Evolutionary conservation across 176 grass and related monocot genomes (phyloP).

Genomic region (Dendrocalamus sinicus): DNA sequence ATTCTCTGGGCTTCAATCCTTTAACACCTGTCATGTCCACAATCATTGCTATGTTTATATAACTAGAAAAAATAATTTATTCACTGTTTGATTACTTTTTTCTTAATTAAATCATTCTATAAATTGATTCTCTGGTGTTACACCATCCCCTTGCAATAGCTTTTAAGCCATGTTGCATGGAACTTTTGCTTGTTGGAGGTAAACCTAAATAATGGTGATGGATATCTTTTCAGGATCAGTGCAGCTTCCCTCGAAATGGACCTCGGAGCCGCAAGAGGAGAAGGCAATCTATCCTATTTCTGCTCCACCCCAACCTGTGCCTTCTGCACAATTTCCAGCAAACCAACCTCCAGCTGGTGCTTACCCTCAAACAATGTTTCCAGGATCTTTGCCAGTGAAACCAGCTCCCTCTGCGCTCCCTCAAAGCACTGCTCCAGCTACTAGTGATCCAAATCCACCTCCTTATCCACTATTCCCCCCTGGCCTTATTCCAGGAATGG

Average conservation of each 20-base stretch:
- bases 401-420: slow-evolving; percentile 38
- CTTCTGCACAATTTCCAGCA: slow-evolving; percentile 46
- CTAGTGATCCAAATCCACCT: slow-evolving; percentile 58
- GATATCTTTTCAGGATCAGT: slow-evolving; percentile 64
- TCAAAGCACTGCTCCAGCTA: slow-evolving; percentile 38
- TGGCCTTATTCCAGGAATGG: slow-evolving; percentile 97
- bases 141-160: background rate
- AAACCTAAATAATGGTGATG: slow-evolving; percentile 1
- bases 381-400: slow-evolving; percentile 62
- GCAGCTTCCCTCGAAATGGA: slow-evolving; percentile 67
- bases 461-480: slow-evolving; percentile 94
- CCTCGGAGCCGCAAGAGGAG: slow-evolving; percentile 55
- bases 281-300: slow-evolving; percentile 49
- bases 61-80: background rate
- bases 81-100: background rate
- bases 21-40: background rate
- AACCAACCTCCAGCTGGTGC: slow-evolving; percentile 54
- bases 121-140: background rate
- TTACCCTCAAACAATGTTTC: slow-evolving; percentile 57
- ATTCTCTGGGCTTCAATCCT: slow-evolving; percentile 13
- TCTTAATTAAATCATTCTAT: background rate
- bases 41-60: background rate
- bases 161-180: background rate
- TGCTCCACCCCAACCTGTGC: slow-evolving; percentile 39
- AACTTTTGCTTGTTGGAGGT: slow-evolving; percentile 21